Percentiles rank a stretch among this genome's conserved stretches.
phyloP scores from a whole-genome alignment of 371 early-diverging fungal genomes.

The Mortierella sp. region DNA sequence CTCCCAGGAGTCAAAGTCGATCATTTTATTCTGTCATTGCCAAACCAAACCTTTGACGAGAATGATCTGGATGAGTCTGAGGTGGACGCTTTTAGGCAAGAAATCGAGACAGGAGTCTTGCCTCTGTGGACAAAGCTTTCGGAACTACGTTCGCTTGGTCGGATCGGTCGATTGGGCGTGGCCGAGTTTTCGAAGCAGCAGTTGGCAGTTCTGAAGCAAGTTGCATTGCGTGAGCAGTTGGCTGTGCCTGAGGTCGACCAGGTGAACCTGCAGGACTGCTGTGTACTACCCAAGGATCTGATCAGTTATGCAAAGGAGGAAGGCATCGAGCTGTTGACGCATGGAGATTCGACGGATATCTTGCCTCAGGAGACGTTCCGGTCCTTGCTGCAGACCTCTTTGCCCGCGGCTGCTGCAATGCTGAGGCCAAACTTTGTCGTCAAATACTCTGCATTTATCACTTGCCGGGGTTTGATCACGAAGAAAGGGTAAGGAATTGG shows the following conservation, averaged over 20 bases:
- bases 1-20: constrained; percentile 56
- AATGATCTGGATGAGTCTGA: constrained; percentile 51
- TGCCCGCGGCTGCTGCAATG: constrained; percentile 39
- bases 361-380: constrained; percentile 53
- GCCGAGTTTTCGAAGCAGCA: constrained; percentile 48
- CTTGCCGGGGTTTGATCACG: constrained; percentile 60
- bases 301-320: constrained; percentile 60
- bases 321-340: constrained; percentile 61
- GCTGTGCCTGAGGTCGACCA: constrained; percentile 48
- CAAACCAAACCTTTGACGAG: constrained; percentile 47
- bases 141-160: constrained; percentile 29
- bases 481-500: constrained; percentile 63
- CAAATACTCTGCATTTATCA: constrained; percentile 67
- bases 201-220: constrained; percentile 30
- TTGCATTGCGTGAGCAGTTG: background rate
- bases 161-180: constrained; percentile 48
- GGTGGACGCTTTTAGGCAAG: constrained; percentile 27
- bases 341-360: constrained; percentile 58
- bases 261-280: constrained; percentile 62
- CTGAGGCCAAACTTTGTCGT: constrained; percentile 55
- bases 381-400: constrained; percentile 34
- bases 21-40: constrained; percentile 61
- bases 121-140: constrained; percentile 46
- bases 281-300: constrained; percentile 60
- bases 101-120: constrained; percentile 18